Conservation (phyloP, 129 eudicot genomes). For the Glebionis coronaria region DNA sequence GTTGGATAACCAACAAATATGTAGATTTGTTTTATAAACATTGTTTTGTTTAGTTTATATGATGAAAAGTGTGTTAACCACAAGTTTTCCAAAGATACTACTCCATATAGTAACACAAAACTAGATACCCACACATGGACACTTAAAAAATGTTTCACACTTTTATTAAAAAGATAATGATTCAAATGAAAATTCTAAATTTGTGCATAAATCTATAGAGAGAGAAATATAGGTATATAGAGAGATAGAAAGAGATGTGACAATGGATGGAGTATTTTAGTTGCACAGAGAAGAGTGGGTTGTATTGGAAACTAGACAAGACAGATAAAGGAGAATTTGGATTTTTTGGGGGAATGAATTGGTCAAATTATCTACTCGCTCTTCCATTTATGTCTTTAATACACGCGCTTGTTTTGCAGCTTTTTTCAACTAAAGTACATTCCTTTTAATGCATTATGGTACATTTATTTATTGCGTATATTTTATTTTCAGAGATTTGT, state of each 20-base stretch:
- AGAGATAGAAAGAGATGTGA: slow-evolving; percentile 14
- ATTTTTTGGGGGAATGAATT: slow-evolving; percentile 19
- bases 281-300: slow-evolving; percentile 13
- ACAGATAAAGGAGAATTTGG: slow-evolving; percentile 22
- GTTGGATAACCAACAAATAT: too few relatives aligned
- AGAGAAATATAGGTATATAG: background rate
- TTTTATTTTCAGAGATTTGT: background rate
- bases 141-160: too few relatives aligned
- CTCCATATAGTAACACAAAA: too few relatives aligned
- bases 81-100: too few relatives aligned
- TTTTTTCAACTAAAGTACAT: slow-evolving; percentile 27
- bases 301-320: slow-evolving; percentile 30
- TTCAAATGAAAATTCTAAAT: too few relatives aligned
- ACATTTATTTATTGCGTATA: slow-evolving; percentile 26
- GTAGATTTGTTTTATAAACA: too few relatives aligned
- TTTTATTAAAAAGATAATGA: too few relatives aligned
- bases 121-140: too few relatives aligned
- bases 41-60: too few relatives aligned
- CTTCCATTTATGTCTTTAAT: slow-evolving; percentile 8
- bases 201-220: background rate
- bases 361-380: slow-evolving; percentile 18
- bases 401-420: slow-evolving; percentile 32
- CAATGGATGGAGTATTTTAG: slow-evolving; percentile 19
- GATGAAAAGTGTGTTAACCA: too few relatives aligned
- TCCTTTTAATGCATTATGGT: slow-evolving; percentile 33